Evolutionary conservation across 768 basidiomycete genomes (phyloP), one percentile per base, ranked within the genome.

Genomic region (Hericium rajendrae): DNA sequence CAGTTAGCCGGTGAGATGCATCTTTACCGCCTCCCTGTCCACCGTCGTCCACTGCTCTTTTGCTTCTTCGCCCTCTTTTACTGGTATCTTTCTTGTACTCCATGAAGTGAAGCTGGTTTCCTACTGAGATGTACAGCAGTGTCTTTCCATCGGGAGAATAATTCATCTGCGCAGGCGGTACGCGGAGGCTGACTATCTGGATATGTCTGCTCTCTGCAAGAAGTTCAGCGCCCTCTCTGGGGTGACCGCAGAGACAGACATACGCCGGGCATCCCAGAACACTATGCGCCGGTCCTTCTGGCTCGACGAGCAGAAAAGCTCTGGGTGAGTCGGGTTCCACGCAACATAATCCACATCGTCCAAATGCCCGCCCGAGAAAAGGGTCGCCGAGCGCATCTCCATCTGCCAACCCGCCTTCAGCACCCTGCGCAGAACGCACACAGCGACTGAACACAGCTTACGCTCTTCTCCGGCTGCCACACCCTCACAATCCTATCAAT

Each of bases 241-340:
- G 38, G 13, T 12, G 8, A 24, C 15, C 6, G 18, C 50, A 3
- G 38, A 24, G 15, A 38, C 16, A 48, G 52, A 71, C 82, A 61
- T 71, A 91, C 89, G 88, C 69, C 89, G 75, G 16, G 87, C 86
- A 67, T 92, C 89, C 88, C 89, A 92, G 64, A 90, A 91, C 2
- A 86, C 84, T 26, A 91, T 78, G 24, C 81, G 75, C 61, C 83
- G 76, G 62, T 92, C 89, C 64, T 80, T 85, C 66, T 84, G 82
- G 62, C 88, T 84, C 15, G 87, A 88, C 0, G 89, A 84, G 59
- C 85, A 89, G 65, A 92, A 88, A 15, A 90, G 71, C 40, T 91
- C 89, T 4, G 89, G 87, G 62, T 91, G 88, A 2, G 85, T 86
- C 1, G 89, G 89, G 67, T 89, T 89, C 88, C 89, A 92, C 8